phyloP scores from a whole-genome alignment of 192 early-diverging fungal species.

The Mortierella hygrophila region DNA sequence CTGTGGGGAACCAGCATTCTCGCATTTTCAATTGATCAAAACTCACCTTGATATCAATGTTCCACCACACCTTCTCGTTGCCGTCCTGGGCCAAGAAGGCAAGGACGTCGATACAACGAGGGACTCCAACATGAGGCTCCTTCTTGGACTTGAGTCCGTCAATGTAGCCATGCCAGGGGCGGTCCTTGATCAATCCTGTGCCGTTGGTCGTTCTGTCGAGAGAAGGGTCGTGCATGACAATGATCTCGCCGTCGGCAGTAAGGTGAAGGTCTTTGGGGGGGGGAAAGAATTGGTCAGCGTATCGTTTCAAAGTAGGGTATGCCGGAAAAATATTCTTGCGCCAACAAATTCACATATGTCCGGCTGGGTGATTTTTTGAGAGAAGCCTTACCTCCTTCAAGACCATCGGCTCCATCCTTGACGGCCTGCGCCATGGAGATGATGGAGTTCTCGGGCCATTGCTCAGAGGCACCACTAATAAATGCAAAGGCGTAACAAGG shows the following conservation, averaged over 20 bases:
- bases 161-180: constrained; percentile 63
- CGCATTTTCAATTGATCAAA: neutral
- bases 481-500: neutral
- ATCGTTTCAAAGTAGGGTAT: neutral
- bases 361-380: neutral
- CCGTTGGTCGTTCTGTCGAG: constrained; percentile 67
- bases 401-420: constrained; percentile 61
- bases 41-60: constrained; percentile 69
- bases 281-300: neutral
- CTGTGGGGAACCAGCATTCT: no score
- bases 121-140: constrained; percentile 58
- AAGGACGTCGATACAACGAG: constrained; percentile 63
- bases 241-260: constrained; percentile 64
- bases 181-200: constrained; percentile 51
- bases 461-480: constrained; percentile 63
- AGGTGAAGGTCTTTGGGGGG: constrained; percentile 62
- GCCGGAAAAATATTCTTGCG: constrained; percentile 23
- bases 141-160: constrained; percentile 62
- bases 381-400: constrained; percentile 58
- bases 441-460: constrained; percentile 69
- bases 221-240: constrained; percentile 67
- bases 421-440: constrained; percentile 65
- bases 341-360: neutral
- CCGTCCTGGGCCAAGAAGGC: constrained; percentile 60
- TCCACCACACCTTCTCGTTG: constrained; percentile 61